These are phyloP conservation scores for Lactarius trivialis DNA, from an alignment of 768 basidiomycete genomes.

Conservation along the genomic window DNA sequence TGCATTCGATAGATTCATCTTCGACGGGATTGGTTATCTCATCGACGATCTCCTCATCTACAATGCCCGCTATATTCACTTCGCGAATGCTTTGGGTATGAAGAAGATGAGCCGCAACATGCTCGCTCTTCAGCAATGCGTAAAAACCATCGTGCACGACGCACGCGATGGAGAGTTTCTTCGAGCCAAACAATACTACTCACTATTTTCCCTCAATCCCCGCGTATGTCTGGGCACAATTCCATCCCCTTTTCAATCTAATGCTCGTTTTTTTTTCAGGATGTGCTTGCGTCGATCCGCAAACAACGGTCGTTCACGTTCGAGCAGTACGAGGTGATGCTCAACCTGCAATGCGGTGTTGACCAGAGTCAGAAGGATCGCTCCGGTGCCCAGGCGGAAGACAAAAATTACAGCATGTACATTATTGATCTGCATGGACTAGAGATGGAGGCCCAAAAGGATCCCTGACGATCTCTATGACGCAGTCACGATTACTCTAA, in stretches of 20 bases:
- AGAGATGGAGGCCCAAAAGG: slow-evolving; percentile 48
- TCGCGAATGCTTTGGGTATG: slow-evolving; percentile 69
- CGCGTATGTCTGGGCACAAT: slow-evolving; percentile 42
- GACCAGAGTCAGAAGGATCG: slow-evolving; percentile 51
- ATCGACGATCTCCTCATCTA: slow-evolving; percentile 79
- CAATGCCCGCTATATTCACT: slow-evolving; percentile 61
- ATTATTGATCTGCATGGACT: slow-evolving; percentile 85
- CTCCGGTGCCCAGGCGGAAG: slow-evolving; percentile 44
- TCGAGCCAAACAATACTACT: slow-evolving; percentile 73
- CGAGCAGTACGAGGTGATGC: slow-evolving; percentile 89
- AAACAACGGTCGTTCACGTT: slow-evolving; percentile 64
- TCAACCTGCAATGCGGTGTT: slow-evolving; percentile 84
- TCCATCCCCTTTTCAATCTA: not conserved
- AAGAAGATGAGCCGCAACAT: slow-evolving; percentile 86
- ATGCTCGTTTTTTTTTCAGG: slow-evolving; percentile 36
- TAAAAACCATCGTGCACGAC: slow-evolving; percentile 67
- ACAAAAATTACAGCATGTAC: slow-evolving; percentile 80
- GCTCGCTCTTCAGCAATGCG: slow-evolving; percentile 84
- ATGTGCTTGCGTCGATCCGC: slow-evolving; percentile 69
- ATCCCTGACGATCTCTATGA: slow-evolving; percentile 21
- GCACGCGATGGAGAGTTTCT: slow-evolving; percentile 62
- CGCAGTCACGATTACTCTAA: not conserved
- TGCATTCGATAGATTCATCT: slow-evolving; percentile 66
- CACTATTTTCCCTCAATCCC: slow-evolving; percentile 67
- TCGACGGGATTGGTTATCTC: slow-evolving; percentile 76